These are phyloP conservation scores for Aspergillus chevalieri DNA, from an alignment of 2,329 filamentous ascomycete genomes.

Conservation along the genomic window DNA sequence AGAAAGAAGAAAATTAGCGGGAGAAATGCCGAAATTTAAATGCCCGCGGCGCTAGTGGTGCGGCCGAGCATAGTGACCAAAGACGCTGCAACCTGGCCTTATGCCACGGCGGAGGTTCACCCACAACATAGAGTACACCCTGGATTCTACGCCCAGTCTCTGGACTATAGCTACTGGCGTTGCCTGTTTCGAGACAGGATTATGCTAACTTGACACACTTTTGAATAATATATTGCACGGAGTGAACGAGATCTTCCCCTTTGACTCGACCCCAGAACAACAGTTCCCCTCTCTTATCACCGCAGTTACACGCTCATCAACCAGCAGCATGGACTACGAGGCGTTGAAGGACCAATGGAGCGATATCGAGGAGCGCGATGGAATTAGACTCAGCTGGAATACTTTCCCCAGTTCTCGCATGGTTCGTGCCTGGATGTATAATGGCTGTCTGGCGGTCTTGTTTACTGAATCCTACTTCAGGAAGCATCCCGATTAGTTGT, in stretches of 20 bases:
- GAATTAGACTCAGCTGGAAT: constrained; percentile 95
- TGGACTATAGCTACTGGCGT: constrained; percentile 25
- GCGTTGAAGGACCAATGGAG: constrained; percentile 92
- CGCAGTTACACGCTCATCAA: constrained; percentile 17
- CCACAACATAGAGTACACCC: constrained; percentile 26
- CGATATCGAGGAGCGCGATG: constrained; percentile 93
- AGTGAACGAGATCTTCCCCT: constrained; percentile 13
- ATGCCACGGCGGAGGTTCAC: constrained; percentile 28
- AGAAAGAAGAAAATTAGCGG: constrained; percentile 24
- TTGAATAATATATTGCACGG: constrained; percentile 15
- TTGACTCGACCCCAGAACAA: constrained; percentile 4
- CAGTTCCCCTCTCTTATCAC: constrained; percentile 17
- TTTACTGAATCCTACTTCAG: constrained; percentile 44
- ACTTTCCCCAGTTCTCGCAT: constrained; percentile 97
- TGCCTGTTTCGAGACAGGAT: constrained; percentile 24
- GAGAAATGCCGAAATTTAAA: constrained; percentile 24
- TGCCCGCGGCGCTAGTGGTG: constrained; percentile 18
- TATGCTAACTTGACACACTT: constrained; percentile 22
- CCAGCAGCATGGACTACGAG: constrained; percentile 75
- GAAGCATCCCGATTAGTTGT: constrained; percentile 93
- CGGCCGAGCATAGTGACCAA: constrained; percentile 29
- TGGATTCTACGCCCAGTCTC: constrained; percentile 22
- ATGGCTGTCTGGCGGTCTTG: constrained; percentile 5
- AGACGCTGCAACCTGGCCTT: constrained; percentile 43
- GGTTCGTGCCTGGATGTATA: constrained; percentile 48